Conservation (phyloP, 2,329 filamentous ascomycete genomes). For the Exophiala sp. region DNA sequence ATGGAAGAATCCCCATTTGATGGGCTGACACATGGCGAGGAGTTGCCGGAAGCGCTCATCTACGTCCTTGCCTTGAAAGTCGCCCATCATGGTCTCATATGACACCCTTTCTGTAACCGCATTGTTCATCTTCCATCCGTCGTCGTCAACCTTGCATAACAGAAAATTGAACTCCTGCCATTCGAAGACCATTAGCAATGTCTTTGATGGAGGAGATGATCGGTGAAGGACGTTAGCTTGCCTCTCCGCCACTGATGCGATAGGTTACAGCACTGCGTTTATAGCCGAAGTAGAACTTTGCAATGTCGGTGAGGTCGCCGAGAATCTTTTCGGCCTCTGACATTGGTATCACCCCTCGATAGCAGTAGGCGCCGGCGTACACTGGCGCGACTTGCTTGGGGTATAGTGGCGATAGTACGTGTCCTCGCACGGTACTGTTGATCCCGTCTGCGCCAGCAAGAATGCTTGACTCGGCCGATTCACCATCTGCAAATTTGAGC, state of each 20-base stretch:
- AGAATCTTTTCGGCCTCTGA: slow-evolving; percentile 8
- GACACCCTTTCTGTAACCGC: slow-evolving; percentile 13
- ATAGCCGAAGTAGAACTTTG: slow-evolving; percentile 22
- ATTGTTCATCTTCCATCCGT: neutral
- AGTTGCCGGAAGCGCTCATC: slow-evolving; percentile 16
- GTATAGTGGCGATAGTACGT: slow-evolving; percentile 10
- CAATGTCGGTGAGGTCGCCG: slow-evolving; percentile 20
- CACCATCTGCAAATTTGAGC: neutral
- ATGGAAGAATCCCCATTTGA: slow-evolving; percentile 33
- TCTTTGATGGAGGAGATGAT: slow-evolving; percentile 24
- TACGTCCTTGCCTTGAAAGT: slow-evolving; percentile 10
- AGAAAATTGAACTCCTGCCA: too few species aligned
- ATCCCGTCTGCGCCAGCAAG: slow-evolving; percentile 13
- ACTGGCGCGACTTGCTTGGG: slow-evolving; percentile 16
- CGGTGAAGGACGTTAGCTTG: slow-evolving; percentile 30
- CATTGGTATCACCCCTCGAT: slow-evolving; percentile 14
- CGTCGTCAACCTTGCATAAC: too few species aligned
- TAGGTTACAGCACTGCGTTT: slow-evolving; percentile 18
- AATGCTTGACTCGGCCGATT: slow-evolving; percentile 4
- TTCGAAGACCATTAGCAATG: too few species aligned
- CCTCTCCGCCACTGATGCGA: slow-evolving; percentile 17
- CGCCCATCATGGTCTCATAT: slow-evolving; percentile 18
- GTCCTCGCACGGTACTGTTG: slow-evolving; percentile 1
- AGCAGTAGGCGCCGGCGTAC: slow-evolving; percentile 18
- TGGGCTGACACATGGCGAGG: slow-evolving; percentile 9